Evolutionary conservation across 2,329 filamentous ascomycete genomes (phyloP), one percentile per base, ranked within the genome.

Genomic region (Penicillium verrucosum): DNA sequence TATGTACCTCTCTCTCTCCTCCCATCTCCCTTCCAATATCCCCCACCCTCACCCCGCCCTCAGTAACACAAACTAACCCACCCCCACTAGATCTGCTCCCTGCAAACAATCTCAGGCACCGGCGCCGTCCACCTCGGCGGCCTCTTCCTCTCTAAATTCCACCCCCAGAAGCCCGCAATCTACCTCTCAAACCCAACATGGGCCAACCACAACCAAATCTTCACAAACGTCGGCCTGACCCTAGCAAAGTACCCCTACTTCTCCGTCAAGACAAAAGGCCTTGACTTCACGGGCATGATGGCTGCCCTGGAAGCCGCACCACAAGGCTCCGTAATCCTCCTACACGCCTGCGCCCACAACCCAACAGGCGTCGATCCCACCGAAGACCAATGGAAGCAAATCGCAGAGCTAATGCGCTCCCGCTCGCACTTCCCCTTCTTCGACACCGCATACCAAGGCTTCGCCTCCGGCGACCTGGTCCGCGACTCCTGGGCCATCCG

Each of bases 191-290:
- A 89, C 75, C 94, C 94, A 51, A 99, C 94, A 60, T 99, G 94
- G 94, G 92, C 89, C 66, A 99, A 99, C 81, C 94, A 99, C 85
- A 88, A 95, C 80, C 94, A 97, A 77, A 97, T 99, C 82, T 96
- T 99, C 81, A 85, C 82, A 77, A 97, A 97, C 73, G 92, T 97
- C 71, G 82, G 84, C 67, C 81, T 97, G 30, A 79, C 85, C 34
- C 85, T 91, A 68, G 87, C 87, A 65, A 85, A 85, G 64, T 99
- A 99, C 80, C 94, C 93, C 48, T 99, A 99, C 82, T 99, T 96
- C 80, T 88, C 87, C 75, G 86, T 90, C 73, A 74, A 89, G 72
- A 96, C 92, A 64, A 92, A 91, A 74, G 92, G 91, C 48, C 87
- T 99, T 51, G 92, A 97, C 77, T 92, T 96, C 70, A 86, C 89